These are phyloP conservation scores for Boletus pseudo-olivaceus DNA, from an alignment of 768 basidiomycete genomes.

Conservation along the genomic window DNA sequence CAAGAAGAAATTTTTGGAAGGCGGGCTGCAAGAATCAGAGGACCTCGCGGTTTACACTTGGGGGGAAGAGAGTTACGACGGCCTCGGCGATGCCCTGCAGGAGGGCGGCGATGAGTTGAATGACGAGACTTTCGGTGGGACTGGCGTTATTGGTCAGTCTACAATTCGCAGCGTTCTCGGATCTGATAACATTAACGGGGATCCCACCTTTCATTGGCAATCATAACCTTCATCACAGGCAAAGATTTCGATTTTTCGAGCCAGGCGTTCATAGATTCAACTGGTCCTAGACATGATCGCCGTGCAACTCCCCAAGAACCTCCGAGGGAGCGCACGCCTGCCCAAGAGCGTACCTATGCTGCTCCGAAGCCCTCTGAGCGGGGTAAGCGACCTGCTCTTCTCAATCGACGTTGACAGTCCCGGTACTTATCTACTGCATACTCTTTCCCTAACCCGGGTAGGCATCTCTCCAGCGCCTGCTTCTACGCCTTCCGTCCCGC, in stretches of 20 bases:
- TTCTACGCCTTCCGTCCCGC: conserved; percentile 17
- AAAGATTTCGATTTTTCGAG: conserved; percentile 89
- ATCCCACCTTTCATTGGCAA: not conserved
- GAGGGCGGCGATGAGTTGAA: conserved; percentile 93
- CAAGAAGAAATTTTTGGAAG: conserved; percentile 52
- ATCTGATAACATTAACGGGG: conserved; percentile 15
- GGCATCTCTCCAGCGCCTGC: conserved; percentile 37
- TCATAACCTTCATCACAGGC: conserved; percentile 42
- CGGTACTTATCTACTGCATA: conserved; percentile 10
- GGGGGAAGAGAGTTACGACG: conserved; percentile 89
- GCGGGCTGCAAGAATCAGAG: conserved; percentile 55
- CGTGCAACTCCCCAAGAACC: conserved; percentile 21
- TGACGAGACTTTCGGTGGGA: conserved; percentile 91
- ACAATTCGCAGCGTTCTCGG: not conserved
- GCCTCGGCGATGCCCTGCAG: conserved; percentile 79
- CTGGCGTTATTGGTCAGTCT: conserved; percentile 66
- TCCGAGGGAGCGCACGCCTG: conserved; percentile 27
- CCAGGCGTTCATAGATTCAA: conserved; percentile 33
- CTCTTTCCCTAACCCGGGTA: conserved; percentile 13
- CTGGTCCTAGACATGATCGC: conserved; percentile 11
- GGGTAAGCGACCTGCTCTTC: conserved; percentile 23
- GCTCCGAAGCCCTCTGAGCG: conserved; percentile 24
- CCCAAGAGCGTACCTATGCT: conserved; percentile 21
- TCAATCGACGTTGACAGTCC: not conserved
- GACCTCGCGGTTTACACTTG: conserved; percentile 90